A percentile compares a stretch with the other conserved stretches of the same genome.
Evolutionary conservation across 2,329 filamentous ascomycete genomes (phyloP).

Genomic region (Ophiostoma australiae): DNA sequence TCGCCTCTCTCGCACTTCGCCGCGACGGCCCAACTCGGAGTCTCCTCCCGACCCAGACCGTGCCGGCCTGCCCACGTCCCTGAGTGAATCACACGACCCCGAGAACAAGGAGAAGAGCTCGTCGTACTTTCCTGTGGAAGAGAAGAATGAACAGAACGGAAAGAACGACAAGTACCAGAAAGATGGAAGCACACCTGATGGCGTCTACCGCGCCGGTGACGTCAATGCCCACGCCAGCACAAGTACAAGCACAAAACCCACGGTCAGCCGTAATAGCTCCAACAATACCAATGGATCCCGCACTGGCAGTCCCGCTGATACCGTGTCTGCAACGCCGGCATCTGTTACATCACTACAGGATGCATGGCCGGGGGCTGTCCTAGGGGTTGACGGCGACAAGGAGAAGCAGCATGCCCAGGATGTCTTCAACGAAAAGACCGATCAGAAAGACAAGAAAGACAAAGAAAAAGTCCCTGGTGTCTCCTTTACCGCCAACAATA

Average conservation of each 20-base stretch:
- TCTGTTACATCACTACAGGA: constrained; percentile 45
- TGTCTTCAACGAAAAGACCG: constrained; percentile 25
- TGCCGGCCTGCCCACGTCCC: constrained; percentile 21
- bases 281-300: constrained; percentile 23
- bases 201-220: neutral
- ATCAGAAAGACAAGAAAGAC: neutral
- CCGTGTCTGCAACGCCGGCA: constrained; percentile 30
- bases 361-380: constrained; percentile 54
- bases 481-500: constrained; percentile 1
- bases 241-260: constrained; percentile 1
- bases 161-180: neutral
- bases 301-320: constrained; percentile 15
- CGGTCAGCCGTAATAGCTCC: neutral
- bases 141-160: constrained; percentile 25
- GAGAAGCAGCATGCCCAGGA: constrained; percentile 29
- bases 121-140: constrained; percentile 27
- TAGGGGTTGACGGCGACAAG: constrained; percentile 35
- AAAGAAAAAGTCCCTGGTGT: constrained; percentile 1
- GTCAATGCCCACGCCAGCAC: neutral
- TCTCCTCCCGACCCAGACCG: constrained; percentile 11
- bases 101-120: constrained; percentile 16
- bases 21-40: constrained; percentile 32
- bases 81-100: constrained; percentile 24
- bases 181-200: neutral
- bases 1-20: constrained; percentile 31